A percentile compares a stretch with the other conserved stretches of the same genome.
Evolutionary conservation across 1,284 basidiomycete species (phyloP).

Genomic region (Schizophyllum amplum): DNA sequence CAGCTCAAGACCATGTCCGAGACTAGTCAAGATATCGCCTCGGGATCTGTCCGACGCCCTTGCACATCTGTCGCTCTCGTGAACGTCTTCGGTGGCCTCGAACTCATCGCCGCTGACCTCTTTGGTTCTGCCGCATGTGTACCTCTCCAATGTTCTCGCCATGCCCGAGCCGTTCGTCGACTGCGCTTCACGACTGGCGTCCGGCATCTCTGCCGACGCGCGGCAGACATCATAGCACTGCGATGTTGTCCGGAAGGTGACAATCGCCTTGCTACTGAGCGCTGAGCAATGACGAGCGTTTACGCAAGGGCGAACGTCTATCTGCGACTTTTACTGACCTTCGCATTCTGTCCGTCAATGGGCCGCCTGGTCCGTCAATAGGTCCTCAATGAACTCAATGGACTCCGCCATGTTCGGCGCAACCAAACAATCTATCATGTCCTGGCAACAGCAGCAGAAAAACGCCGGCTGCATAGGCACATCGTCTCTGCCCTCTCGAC

Average conservation of each 20-base stretch:
- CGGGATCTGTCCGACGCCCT: background rate
- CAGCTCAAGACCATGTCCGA: no score
- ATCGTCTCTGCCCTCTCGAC: background rate
- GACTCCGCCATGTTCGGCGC: background rate
- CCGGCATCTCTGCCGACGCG: background rate
- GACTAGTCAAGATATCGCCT: background rate
- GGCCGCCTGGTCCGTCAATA: background rate
- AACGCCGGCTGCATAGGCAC: background rate
- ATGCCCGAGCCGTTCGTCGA: background rate
- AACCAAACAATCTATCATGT: background rate
- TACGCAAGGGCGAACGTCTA: no score
- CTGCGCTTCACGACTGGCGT: background rate
- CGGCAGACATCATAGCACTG: background rate
- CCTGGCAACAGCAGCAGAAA: background rate
- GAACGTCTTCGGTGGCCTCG: background rate
- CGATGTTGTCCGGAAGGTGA: no score
- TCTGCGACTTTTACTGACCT: background rate
- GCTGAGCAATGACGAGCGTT: no score
- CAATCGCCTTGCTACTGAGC: no score
- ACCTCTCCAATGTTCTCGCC: background rate
- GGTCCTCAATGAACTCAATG: background rate
- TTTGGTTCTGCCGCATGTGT: background rate
- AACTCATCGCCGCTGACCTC: no score
- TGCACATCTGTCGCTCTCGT: background rate
- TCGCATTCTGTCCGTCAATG: background rate